A percentile compares a stretch with the other conserved stretches of the same genome.
Evolutionary conservation across 306 rosid genomes (phyloP).

Genomic region (Trifolium fragiferum): DNA sequence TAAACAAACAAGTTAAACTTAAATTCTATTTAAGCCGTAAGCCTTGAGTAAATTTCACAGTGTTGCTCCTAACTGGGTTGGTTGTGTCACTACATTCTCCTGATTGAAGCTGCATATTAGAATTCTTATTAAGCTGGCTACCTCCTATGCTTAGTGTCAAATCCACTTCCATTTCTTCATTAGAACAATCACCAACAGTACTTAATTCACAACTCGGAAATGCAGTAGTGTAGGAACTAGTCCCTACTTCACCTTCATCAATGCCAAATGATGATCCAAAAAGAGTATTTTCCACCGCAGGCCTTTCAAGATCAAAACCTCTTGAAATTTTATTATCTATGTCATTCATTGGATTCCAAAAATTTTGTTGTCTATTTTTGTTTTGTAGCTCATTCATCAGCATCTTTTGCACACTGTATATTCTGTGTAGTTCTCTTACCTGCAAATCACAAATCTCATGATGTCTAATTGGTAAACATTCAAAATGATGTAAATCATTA

Average conservation of each 20-base stretch:
- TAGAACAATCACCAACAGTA: background rate
- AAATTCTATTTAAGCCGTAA: slow-evolving; percentile 66
- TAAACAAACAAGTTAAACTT: slow-evolving; percentile 46
- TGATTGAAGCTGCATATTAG: slow-evolving; percentile 31
- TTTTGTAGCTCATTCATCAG: slow-evolving; percentile 68
- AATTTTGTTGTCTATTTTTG: slow-evolving; percentile 49
- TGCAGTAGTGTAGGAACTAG: slow-evolving; percentile 16
- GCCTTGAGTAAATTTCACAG: slow-evolving; percentile 71
- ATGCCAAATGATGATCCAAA: slow-evolving; percentile 44
- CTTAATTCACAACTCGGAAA: background rate
- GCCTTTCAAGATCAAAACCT: slow-evolving; percentile 80
- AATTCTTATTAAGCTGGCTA: slow-evolving; percentile 58
- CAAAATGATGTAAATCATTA: too few relatives aligned
- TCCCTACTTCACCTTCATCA: slow-evolving; percentile 59
- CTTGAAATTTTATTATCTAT: slow-evolving; percentile 47
- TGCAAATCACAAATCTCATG: slow-evolving; percentile 47
- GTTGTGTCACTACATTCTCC: slow-evolving; percentile 73
- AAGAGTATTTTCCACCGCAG: slow-evolving; percentile 60
- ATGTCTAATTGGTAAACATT: slow-evolving; percentile 24
- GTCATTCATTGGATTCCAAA: slow-evolving; percentile 48
- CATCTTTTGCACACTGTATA: slow-evolving; percentile 79
- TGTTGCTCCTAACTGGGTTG: slow-evolving; percentile 79
- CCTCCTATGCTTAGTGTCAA: slow-evolving; percentile 90
- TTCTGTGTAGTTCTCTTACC: slow-evolving; percentile 86
- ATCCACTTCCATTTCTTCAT: slow-evolving; percentile 79